Evolutionary conservation across 139 green algal genomes (phyloP), one percentile per base, ranked within the genome.

Genomic region (Chlorella sorokiniana): DNA sequence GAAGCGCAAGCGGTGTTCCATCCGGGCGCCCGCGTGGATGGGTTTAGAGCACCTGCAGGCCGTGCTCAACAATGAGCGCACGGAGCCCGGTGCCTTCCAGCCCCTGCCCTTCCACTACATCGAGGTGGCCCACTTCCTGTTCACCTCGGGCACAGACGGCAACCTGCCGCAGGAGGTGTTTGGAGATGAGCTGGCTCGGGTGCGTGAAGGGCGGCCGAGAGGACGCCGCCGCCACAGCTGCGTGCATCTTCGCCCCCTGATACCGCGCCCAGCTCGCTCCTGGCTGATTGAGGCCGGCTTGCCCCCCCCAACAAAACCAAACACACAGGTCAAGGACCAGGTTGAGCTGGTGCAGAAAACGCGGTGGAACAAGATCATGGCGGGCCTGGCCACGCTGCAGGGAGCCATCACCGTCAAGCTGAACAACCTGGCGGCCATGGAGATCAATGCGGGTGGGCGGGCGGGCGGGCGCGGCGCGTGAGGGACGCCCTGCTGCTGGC

Each of bases 21-120:
- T 98, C n/a, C 81, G 91, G 56, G 69, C 86, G 22, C 94, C 94
- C 27, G 82, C 75, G 0, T 98, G 94, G 94, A 91, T 98, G 79
- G 68, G 68, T 4, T 44, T 77, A 2, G 86, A 91, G 1, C 69
- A 84, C 35, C 76, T 97, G 11, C 67, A 90, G 69, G 77, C 64
- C 25, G 74, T 91, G n/a, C 67, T 93, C 29, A 83, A 89, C 1
- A 79, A 90, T 63, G 93, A 97, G 86, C 85, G 82, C 40, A 51
- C 59, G 52, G 82, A 87, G 11, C 31, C 78, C 35, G 56, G 76
- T 29, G 88, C 86, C 25, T 97, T 97, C 74, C 91, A 95, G 83
- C 85, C 86, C 4, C 81, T 96, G 68, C 93, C 93, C 5, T 94
- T 91, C 67, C 92, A 96, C 85, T 96, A 93, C 75, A 89, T 96